Evolutionary conservation across 352 stramenopile species (phyloP), one percentile per base, ranked within the genome.

Genomic region (Phytophthora palmivora): DNA sequence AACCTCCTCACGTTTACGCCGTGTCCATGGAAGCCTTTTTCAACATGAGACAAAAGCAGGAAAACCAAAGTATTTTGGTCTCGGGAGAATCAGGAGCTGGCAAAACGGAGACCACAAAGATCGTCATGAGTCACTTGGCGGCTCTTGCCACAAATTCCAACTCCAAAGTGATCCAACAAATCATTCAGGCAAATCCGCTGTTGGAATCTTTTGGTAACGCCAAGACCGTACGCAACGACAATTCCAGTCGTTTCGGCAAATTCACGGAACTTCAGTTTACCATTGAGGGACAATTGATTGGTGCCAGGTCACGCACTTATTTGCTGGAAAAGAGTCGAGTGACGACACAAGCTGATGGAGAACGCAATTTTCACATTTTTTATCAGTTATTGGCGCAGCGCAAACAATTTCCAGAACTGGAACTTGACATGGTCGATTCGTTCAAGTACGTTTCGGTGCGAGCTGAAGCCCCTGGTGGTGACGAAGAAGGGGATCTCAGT

Each of bases 61-160:
- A 88, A 38, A 96, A 98, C 74, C 96, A 99, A 72, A 98, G 89
- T 34, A 98, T 99, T 69, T 73, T 99, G 11, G 94, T 99, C 3
- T 96, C 78, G 43, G 96, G 96, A 30, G 96, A 99, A 68, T 97
- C 87, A 11, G 96, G 96, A 41, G 95, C 96, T 26, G 96, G 96
- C 47, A 99, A 99, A 72, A 99, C 96, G 0, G 95, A 98, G 75
- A 98, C 96, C 10, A 98, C 96, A 15, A 99, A 98, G 76, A 97
- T 98, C 62, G 88, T 98, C 47, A 97, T 98, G 87, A 93, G 86
- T 45, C 95, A 98, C 65, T 74, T 99, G 37, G 91, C 92, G 0
- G 87, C 86, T 54, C 43, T 97, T 39, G 83, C 84, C 19, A 76
- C 81, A n/a, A 92, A 93, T 42, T 78, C 74, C 24, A 89, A 91